A percentile compares a stretch with the other conserved stretches of the same genome.
Conservation (phyloP, 176 grass and related monocot species). For the Oryza glaberrima region DNA sequence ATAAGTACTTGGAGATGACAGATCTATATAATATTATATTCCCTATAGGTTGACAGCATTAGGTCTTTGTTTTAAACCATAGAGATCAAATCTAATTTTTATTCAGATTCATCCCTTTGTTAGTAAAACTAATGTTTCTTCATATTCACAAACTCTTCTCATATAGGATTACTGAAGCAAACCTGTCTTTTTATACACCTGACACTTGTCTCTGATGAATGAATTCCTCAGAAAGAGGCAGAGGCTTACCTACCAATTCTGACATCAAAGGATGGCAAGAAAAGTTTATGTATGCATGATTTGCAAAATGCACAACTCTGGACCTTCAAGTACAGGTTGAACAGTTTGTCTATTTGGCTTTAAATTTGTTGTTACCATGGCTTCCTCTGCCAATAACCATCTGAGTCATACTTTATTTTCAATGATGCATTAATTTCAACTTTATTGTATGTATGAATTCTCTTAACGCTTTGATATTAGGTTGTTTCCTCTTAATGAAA, state of each 20-base stretch:
- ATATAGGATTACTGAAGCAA: not conserved
- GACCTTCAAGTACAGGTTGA: conserved; percentile 93
- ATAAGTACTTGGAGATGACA: not conserved
- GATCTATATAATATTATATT: no score
- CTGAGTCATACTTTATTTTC: conserved; percentile 1
- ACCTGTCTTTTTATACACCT: conserved; percentile 11
- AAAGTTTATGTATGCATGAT: conserved; percentile 76
- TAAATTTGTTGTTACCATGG: not conserved
- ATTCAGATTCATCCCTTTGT: no score
- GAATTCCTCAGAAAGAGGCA: conserved; percentile 73
- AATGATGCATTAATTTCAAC: not conserved
- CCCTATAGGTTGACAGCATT: no score
- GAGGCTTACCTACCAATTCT: conserved; percentile 78
- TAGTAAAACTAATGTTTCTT: not conserved
- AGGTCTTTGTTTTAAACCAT: not conserved
- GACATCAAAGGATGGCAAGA: conserved; percentile 70
- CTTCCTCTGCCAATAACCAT: not conserved
- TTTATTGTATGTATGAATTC: not conserved
- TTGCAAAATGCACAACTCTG: conserved; percentile 68
- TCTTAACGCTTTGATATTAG: not conserved
- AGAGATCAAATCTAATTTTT: not conserved
- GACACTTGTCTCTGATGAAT: conserved; percentile 22
- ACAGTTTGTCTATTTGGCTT: not conserved
- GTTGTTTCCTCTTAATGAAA: conserved; percentile 19
- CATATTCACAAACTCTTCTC: not conserved